phyloP scores from a whole-genome alignment of 2,329 filamentous ascomycete species.

The Chaetothyriales sp. region DNA sequence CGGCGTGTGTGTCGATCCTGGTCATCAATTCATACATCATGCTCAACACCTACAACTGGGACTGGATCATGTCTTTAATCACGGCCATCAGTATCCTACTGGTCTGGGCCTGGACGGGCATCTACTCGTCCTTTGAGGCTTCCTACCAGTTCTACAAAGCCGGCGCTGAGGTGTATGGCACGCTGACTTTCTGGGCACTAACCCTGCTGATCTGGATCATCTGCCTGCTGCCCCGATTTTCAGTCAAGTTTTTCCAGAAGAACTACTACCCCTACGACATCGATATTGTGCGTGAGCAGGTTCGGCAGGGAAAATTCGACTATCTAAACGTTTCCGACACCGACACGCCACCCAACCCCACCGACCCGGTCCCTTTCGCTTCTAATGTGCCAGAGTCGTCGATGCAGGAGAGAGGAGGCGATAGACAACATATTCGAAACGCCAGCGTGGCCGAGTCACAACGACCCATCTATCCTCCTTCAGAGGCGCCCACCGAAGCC shows the following conservation, averaged over 20 bases:
- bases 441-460: conserved; percentile 67
- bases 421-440: conserved; percentile 24
- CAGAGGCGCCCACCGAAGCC: conserved; percentile 62
- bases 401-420: conserved; percentile 25
- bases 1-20: conserved; percentile 69
- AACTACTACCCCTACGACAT: conserved; percentile 86
- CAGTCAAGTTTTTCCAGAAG: conserved; percentile 77
- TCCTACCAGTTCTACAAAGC: conserved; percentile 59
- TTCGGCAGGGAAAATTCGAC: conserved; percentile 66
- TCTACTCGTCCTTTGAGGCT: conserved; percentile 53
- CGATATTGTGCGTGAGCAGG: conserved; percentile 89
- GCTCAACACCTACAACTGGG: conserved; percentile 94
- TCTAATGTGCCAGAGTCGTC: conserved; percentile 38
- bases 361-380: conserved; percentile 39
- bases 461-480: conserved; percentile 85
- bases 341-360: conserved; percentile 33
- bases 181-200: conserved; percentile 75
- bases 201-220: conserved; percentile 64
- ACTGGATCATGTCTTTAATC: conserved; percentile 84
- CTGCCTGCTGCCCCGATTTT: conserved; percentile 75
- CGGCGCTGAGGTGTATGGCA: conserved; percentile 61
- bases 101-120: conserved; percentile 89
- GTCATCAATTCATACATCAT: conserved; percentile 90
- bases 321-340: conserved; percentile 47
- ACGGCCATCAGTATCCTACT: conserved; percentile 69